Evolutionary conservation across 768 basidiomycete genomes (phyloP).

Genomic region (Lentinula edodes): DNA sequence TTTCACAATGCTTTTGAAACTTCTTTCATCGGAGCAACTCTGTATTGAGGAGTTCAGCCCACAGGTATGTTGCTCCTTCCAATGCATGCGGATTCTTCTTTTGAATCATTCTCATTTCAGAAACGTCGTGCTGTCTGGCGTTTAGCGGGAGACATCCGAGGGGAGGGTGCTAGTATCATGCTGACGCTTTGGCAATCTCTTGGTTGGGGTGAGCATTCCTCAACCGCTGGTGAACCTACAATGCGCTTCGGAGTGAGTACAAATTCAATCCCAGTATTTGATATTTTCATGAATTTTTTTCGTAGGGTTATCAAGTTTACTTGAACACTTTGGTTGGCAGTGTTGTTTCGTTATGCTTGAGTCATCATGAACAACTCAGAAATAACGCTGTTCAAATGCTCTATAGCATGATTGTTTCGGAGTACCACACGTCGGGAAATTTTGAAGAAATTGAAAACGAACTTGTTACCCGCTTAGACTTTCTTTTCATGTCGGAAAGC

Average conservation of each 20-base stretch:
- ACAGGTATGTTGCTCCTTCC: constrained; percentile 49
- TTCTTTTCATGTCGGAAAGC: constrained; percentile 88
- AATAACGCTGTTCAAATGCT: constrained; percentile 89
- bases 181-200: constrained; percentile 82
- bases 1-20: constrained; percentile 75
- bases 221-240: constrained; percentile 45
- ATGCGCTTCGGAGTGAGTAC: constrained; percentile 64
- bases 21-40: constrained; percentile 86
- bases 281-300: constrained; percentile 10
- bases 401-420: constrained; percentile 92
- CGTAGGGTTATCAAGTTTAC: constrained; percentile 77
- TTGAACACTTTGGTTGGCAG: constrained; percentile 83
- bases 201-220: constrained; percentile 64
- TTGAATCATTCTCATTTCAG: constrained; percentile 29
- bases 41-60: constrained; percentile 94
- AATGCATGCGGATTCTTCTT: constrained; percentile 2
- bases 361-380: constrained; percentile 89
- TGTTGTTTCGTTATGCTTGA: constrained; percentile 88
- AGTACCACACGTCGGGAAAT: constrained; percentile 78
- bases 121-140: constrained; percentile 95
- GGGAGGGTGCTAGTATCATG: constrained; percentile 81
- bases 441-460: constrained; percentile 91
- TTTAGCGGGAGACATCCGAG: constrained; percentile 91
- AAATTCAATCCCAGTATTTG: neutral
- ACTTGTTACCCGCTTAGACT: constrained; percentile 85